Conservation (phyloP, 768 basidiomycete species). For the Agrocybe chaxingu region DNA sequence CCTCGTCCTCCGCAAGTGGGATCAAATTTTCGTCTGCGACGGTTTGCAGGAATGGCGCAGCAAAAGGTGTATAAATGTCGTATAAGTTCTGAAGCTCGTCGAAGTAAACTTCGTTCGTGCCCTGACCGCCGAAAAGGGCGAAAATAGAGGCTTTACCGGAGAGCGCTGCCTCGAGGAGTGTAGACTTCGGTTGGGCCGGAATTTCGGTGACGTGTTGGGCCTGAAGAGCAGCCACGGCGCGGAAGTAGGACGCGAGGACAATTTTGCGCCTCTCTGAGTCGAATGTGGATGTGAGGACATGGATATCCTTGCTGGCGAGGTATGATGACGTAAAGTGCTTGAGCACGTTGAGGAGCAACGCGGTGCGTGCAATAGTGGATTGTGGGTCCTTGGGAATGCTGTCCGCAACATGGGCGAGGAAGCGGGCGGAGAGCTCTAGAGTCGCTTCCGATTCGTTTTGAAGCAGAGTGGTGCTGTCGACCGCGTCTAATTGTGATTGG, state of each 20-base stretch:
- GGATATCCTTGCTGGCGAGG: conserved; percentile 73
- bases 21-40: conserved; percentile 66
- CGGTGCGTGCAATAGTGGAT: conserved; percentile 48
- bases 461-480: conserved; percentile 48
- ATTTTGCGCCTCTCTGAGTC: conserved; percentile 73
- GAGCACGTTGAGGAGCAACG: conserved; percentile 72
- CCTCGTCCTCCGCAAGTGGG: conserved; percentile 63
- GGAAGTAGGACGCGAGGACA: conserved; percentile 78
- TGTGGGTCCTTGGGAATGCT: conserved; percentile 56
- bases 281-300: conserved; percentile 73
- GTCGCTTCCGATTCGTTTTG: conserved; percentile 61
- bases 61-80: conserved; percentile 88
- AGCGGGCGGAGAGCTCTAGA: conserved; percentile 78
- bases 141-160: conserved; percentile 73
- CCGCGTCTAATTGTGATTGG: conserved; percentile 53
- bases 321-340: conserved; percentile 75
- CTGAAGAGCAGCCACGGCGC: conserved; percentile 69
- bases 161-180: conserved; percentile 62
- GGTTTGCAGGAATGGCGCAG: conserved; percentile 63
- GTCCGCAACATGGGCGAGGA: conserved; percentile 73
- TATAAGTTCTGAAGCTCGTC: conserved; percentile 91
- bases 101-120: conserved; percentile 97
- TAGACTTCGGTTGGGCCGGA: conserved; percentile 59
- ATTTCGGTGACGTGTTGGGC: conserved; percentile 46
- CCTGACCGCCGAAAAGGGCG: conserved; percentile 96